Conservation (phyloP, 306 rosid genomes). For the Quercus ilex region DNA sequence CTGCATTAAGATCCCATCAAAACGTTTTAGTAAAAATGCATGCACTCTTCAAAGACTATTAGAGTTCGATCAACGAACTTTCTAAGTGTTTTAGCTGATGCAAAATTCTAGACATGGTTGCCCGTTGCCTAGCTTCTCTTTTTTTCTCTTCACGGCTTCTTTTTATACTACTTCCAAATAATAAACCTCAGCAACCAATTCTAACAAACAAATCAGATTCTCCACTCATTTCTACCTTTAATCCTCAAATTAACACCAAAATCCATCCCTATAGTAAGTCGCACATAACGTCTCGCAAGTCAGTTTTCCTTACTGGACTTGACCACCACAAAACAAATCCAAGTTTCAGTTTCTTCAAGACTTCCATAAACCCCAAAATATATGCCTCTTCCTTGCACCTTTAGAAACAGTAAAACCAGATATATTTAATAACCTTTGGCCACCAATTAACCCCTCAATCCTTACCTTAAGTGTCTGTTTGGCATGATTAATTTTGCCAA, state of each 20-base stretch:
- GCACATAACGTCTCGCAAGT: background rate
- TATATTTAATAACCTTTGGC: background rate
- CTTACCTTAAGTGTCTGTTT: no score
- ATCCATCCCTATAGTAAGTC: background rate
- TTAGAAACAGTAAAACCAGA: background rate
- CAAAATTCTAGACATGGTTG: background rate
- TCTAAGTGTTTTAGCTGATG: background rate
- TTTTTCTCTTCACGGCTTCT: no score
- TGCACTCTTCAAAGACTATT: background rate
- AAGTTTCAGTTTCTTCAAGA: background rate
- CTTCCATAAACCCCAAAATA: background rate
- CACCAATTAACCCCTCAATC: background rate
- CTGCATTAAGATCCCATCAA: background rate
- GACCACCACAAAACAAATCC: background rate
- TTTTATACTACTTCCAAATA: background rate
- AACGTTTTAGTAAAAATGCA: background rate
- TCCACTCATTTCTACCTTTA: background rate
- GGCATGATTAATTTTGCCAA: no score
- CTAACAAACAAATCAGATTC: background rate
- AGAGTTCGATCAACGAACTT: background rate
- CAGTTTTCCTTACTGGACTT: background rate
- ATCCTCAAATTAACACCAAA: background rate
- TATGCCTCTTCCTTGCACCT: background rate
- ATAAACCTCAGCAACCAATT: background rate
- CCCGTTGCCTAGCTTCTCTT: background rate